Conservation (phyloP, 2,329 filamentous ascomycete species). For the Penicillium sp. region DNA sequence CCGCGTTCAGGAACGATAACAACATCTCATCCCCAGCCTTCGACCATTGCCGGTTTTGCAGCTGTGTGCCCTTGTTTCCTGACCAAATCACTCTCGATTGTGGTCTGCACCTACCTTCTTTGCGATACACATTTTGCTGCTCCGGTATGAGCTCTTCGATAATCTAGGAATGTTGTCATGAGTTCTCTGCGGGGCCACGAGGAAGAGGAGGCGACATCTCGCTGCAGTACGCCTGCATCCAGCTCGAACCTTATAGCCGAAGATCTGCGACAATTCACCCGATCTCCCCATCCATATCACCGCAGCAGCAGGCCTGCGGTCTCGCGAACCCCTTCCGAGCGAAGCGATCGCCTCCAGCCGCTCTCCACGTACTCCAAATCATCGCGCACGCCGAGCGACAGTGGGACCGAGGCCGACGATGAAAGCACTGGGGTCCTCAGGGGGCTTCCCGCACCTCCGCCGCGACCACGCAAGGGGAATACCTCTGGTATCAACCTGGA, state of each 20-base stretch:
- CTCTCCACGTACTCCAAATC: conserved; percentile 39
- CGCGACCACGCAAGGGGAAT: conserved; percentile 71
- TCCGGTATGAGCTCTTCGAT: conserved; percentile 27
- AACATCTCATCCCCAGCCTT: conserved; percentile 8
- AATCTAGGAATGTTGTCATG: conserved; percentile 32
- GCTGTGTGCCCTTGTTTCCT: background rate
- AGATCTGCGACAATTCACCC: conserved; percentile 47
- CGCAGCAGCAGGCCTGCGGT: conserved; percentile 56
- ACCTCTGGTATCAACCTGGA: conserved; percentile 36
- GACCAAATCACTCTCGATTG: background rate
- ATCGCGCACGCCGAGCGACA: conserved; percentile 67
- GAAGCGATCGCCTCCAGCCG: conserved; percentile 29
- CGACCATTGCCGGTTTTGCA: background rate
- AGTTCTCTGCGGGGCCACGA: conserved; percentile 26
- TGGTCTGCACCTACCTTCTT: background rate
- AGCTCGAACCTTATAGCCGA: conserved; percentile 17
- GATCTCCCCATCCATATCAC: conserved; percentile 64
- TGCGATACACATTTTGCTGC: background rate
- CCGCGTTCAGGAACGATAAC: conserved; percentile 18
- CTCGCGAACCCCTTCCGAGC: conserved; percentile 40
- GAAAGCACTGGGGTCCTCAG: conserved; percentile 72
- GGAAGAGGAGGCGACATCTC: conserved; percentile 21
- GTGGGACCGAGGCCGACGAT: conserved; percentile 91
- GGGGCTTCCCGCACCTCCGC: conserved; percentile 73
- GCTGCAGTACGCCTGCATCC: conserved; percentile 17